Evolutionary conservation across 805 yeast species (phyloP), one percentile per base, ranked within the genome.

Genomic region (Wickerhamiella nectarea): DNA sequence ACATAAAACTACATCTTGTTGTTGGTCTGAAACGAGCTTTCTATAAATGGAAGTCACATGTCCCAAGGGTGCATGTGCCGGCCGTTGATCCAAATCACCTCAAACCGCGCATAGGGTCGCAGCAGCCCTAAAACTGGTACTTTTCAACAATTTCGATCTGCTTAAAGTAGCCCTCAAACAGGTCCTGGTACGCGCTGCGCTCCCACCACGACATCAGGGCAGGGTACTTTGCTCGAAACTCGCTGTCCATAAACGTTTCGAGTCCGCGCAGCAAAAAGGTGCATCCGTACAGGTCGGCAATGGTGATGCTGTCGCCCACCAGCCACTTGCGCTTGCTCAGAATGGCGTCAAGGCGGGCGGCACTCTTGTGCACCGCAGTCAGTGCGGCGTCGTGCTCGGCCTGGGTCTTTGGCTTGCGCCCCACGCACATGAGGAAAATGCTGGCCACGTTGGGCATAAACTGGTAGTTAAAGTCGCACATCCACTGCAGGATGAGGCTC

Each of bases 341-440:
- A 68, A 76, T 72, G 34, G 61, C 60, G 39, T 58, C 55, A 24
- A 58, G 36, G 43, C 72, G 50, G 25, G 59, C 55, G 49, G 67
- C 60, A 44, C 67, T 59, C 38, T 55, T 56, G 36, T 67, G 70
- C 51, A 70, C 56, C 46, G 57, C 51, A 18, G 56, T 71, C 19
- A 45, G 44, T 36, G 66, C 66, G 31, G 65, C 69, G 46, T 78
- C 81, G 48, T 72, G 73, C 45, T 19, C 47, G 66, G 77, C 79
- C 75, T 81, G 80, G 80, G 81, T 78, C 78, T 75, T 84, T 51
- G 93, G 87, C 44, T 51, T 60, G 43, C 58, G 63, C 56, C 95
- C 95, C 38, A 63, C 56, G 44, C 80, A 58, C 53, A 85, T 80
- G 47, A 61, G 59, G 64, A 83, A 74, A 51, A 74, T 73, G 31